These are phyloP conservation scores for Kodamaea sagamina DNA, from an alignment of 805 yeast species.

Conservation along the genomic window DNA sequence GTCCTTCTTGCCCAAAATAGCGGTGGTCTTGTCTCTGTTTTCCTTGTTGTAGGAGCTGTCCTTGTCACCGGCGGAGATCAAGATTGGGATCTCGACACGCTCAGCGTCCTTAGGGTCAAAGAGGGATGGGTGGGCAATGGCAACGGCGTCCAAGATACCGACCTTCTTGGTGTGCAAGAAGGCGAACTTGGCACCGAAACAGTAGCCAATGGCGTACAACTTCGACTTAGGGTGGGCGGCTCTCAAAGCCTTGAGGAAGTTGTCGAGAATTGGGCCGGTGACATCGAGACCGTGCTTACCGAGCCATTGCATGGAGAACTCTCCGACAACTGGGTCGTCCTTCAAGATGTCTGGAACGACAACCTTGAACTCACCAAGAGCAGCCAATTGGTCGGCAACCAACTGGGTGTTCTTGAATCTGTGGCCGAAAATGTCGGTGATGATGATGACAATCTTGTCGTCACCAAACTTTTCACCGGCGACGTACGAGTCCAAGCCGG, in stretches of 20 bases:
- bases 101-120: slow-evolving; percentile 65
- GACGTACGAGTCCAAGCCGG: slow-evolving; percentile 31
- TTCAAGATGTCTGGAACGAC: slow-evolving; percentile 34
- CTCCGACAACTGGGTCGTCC: slow-evolving; percentile 23
- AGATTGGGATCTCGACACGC: slow-evolving; percentile 57
- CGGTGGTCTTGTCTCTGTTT: slow-evolving; percentile 62
- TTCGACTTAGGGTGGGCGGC: slow-evolving; percentile 8
- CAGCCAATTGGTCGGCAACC: slow-evolving; percentile 30
- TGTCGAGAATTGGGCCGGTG: slow-evolving; percentile 16
- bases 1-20: slow-evolving; percentile 50
- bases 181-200: slow-evolving; percentile 29
- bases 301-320: slow-evolving; percentile 11
- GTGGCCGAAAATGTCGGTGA: slow-evolving; percentile 34
- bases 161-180: slow-evolving; percentile 29
- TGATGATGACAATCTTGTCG: slow-evolving; percentile 26
- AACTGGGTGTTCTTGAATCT: slow-evolving; percentile 28
- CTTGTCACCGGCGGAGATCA: slow-evolving; percentile 72
- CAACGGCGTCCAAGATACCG: slow-evolving; percentile 58
- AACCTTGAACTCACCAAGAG: slow-evolving; percentile 21
- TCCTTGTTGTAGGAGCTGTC: slow-evolving; percentile 68
- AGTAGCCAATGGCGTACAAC: slow-evolving; percentile 24
- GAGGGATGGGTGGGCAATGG: slow-evolving; percentile 83
- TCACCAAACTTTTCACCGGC: slow-evolving; percentile 24
- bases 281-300: slow-evolving; percentile 15
- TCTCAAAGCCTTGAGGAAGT: slow-evolving; percentile 12